Percentiles rank a stretch among this genome's conserved stretches.
Evolutionary conservation across 108 stramenopile genomes (phyloP).

Genomic region (Cyclotella distinguenda): DNA sequence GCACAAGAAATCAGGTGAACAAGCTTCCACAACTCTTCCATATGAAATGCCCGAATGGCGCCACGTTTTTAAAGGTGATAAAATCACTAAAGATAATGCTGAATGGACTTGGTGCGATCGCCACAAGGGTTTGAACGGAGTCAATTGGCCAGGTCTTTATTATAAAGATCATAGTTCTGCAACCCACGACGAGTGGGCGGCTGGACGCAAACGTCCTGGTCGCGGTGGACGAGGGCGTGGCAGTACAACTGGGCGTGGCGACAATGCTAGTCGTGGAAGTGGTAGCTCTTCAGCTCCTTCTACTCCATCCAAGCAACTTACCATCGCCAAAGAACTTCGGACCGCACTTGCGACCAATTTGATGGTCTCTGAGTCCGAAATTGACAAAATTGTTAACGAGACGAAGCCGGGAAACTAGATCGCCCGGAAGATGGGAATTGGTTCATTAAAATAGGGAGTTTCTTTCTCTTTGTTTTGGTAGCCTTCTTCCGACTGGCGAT

Average conservation of each 20-base stretch:
- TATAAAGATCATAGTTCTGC: not conserved
- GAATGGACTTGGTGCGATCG: too few relatives aligned
- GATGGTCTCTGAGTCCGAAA: not conserved
- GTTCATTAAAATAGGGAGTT: not conserved
- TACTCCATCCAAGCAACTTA: not conserved
- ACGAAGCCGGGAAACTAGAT: slow-evolving; percentile 6
- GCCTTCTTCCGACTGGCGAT: slow-evolving; percentile 2
- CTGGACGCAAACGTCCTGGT: not conserved
- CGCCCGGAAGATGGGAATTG: slow-evolving; percentile 4
- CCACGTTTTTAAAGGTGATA: too few relatives aligned
- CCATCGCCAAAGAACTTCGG: not conserved
- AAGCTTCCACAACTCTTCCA: too few relatives aligned
- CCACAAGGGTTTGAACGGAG: too few relatives aligned
- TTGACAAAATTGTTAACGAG: slow-evolving; percentile 4
- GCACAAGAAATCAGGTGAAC: too few relatives aligned
- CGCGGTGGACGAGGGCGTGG: not conserved
- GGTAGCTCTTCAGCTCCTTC: not conserved
- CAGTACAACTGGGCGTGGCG: not conserved
- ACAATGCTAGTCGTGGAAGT: not conserved
- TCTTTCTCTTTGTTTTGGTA: not conserved
- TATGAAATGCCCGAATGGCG: too few relatives aligned
- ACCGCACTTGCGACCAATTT: not conserved
- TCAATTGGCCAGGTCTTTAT: too few relatives aligned
- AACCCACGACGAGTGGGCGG: not conserved
- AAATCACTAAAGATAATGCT: too few relatives aligned